phyloP scores from a whole-genome alignment of 345 rosid genomes.

The Turritis glabra region DNA sequence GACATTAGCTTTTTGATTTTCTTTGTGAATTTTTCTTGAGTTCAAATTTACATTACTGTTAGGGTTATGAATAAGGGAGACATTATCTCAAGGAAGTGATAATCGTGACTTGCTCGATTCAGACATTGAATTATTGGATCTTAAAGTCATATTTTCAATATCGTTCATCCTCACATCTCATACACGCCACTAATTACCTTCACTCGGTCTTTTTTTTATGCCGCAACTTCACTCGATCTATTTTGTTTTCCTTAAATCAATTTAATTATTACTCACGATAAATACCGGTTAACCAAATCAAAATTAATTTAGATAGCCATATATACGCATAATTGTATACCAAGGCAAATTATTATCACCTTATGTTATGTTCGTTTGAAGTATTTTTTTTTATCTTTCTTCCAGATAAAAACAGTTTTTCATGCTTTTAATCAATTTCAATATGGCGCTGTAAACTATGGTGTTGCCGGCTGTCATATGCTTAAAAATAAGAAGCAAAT shows the following conservation, averaged over 20 bases:
- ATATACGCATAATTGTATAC: background rate
- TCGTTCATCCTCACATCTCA: background rate
- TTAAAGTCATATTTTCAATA: background rate
- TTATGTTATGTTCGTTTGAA: background rate
- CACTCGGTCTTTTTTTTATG: too few species aligned
- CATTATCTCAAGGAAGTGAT: slow-evolving; percentile 43
- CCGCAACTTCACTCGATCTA: background rate
- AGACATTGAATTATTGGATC: slow-evolving; percentile 34
- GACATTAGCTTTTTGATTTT: background rate
- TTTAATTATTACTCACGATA: background rate
- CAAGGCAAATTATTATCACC: background rate
- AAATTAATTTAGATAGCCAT: background rate
- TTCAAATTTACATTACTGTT: slow-evolving; percentile 17
- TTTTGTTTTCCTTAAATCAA: background rate
- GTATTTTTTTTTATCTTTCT: too few species aligned
- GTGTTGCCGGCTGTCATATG: slow-evolving; percentile 33
- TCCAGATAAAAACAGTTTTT: too few species aligned
- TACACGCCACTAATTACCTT: slow-evolving; percentile 1
- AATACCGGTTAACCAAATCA: background rate
- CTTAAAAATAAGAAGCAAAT: slow-evolving; percentile 28
- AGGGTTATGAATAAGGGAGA: slow-evolving; percentile 34
- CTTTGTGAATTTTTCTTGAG: slow-evolving; percentile 1
- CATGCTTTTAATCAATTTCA: background rate
- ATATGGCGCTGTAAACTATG: slow-evolving; percentile 10
- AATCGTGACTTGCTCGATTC: slow-evolving; percentile 39